A percentile compares a stretch with the other conserved stretches of the same genome.
Evolutionary conservation across 441 rosid species (phyloP).

Genomic region (Bocquillonia castaneifolia): DNA sequence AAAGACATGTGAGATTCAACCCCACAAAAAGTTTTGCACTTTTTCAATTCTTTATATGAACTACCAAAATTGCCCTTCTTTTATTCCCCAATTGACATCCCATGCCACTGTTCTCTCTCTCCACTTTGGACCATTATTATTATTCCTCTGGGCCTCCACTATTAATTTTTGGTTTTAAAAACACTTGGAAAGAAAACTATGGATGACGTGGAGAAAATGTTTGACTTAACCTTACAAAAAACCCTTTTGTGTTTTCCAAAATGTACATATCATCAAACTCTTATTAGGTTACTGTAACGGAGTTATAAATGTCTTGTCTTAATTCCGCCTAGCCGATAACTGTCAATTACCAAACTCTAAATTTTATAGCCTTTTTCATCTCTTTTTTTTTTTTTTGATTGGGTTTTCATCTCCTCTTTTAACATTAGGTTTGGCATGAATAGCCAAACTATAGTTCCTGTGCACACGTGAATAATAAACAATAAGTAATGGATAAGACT

Average conservation of each 20-base stretch:
- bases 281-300: no score
- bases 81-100: neutral
- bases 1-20: conserved; percentile 37
- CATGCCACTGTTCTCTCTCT: neutral
- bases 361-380: no score
- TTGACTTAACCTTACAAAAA: neutral
- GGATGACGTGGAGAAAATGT: neutral
- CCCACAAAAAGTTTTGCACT: conserved; percentile 28
- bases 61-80: conserved; percentile 24
- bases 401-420: no score
- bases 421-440: no score
- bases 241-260: neutral
- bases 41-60: neutral
- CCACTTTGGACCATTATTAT: neutral
- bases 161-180: neutral
- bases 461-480: no score
- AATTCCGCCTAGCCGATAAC: no score
- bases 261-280: neutral
- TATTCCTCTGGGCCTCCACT: neutral
- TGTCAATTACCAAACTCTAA: no score
- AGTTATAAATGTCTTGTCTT: no score
- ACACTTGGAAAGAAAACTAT: neutral
- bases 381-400: no score
- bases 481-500: no score
- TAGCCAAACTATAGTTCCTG: no score